Percentiles rank a stretch among this genome's conserved stretches.
These are phyloP conservation scores for Dioscorea alata DNA, from an alignment of 106 monocot genomes.

Conservation along the genomic window DNA sequence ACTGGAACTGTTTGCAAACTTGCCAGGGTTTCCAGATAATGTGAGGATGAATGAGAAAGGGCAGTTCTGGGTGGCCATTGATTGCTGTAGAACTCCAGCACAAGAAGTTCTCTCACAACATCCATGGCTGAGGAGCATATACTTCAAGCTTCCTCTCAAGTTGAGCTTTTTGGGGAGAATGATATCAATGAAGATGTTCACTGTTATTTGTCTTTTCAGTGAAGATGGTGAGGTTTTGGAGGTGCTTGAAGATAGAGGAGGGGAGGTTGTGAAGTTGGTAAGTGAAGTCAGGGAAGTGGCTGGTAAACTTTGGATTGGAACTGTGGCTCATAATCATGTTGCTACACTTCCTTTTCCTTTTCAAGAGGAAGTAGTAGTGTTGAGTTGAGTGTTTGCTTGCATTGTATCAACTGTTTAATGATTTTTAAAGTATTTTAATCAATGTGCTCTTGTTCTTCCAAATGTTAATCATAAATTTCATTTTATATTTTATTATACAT, in stretches of 20 bases:
- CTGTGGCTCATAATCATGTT: constrained; percentile 90
- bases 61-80: constrained; percentile 87
- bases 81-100: constrained; percentile 67
- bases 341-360: constrained; percentile 57
- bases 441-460: too few relatives aligned
- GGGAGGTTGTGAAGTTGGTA: constrained; percentile 70
- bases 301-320: constrained; percentile 90
- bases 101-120: constrained; percentile 54
- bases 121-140: constrained; percentile 74
- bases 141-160: constrained; percentile 75
- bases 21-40: constrained; percentile 93
- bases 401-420: too few relatives aligned
- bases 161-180: constrained; percentile 36
- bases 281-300: constrained; percentile 79
- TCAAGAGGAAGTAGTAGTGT: too few relatives aligned
- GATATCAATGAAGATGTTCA: constrained; percentile 67
- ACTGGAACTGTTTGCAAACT: constrained; percentile 64
- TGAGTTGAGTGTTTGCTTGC: too few relatives aligned
- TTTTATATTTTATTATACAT: too few relatives aligned
- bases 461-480: too few relatives aligned
- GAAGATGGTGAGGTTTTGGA: constrained; percentile 45
- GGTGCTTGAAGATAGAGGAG: constrained; percentile 61
- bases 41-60: constrained; percentile 58
- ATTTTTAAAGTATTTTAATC: too few relatives aligned
- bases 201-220: constrained; percentile 50